Evolutionary conservation across 495 filamentous ascomycete species (phyloP).

Genomic region (Patellaria atrata): DNA sequence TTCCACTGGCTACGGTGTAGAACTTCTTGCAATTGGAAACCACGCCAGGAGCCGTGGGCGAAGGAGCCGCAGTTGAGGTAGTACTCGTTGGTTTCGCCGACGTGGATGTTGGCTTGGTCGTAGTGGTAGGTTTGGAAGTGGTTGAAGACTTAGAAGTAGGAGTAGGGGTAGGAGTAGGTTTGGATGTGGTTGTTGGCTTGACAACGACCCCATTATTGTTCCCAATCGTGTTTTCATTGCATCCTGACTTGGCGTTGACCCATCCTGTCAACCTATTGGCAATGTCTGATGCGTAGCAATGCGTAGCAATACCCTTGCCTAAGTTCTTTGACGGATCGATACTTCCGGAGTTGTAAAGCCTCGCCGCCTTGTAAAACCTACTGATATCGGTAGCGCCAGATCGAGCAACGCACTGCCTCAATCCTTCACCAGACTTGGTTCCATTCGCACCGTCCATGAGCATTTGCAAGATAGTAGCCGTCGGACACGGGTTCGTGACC

Average conservation of each 20-base stretch:
- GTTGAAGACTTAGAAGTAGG: too few species aligned
- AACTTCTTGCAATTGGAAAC: conserved; percentile 1
- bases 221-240: too few species aligned
- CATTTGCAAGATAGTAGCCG: conserved; percentile 25
- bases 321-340: conserved; percentile 20
- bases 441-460: conserved; percentile 28
- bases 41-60: too few species aligned
- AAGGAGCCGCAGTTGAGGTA: too few species aligned
- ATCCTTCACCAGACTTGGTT: conserved; percentile 22
- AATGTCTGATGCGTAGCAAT: conserved; percentile 28
- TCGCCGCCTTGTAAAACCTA: conserved; percentile 23
- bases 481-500: conserved; percentile 8
- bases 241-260: conserved; percentile 17
- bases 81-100: too few species aligned
- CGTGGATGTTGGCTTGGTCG: too few species aligned
- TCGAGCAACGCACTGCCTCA: conserved; percentile 25
- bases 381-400: conserved; percentile 25
- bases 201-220: too few species aligned
- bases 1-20: conserved; percentile 1
- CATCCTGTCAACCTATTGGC: conserved; percentile 29
- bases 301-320: conserved; percentile 23
- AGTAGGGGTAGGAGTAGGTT: too few species aligned
- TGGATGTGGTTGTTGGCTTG: too few species aligned
- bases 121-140: too few species aligned
- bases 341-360: conserved; percentile 29